Evolutionary conservation across 1,284 basidiomycete genomes (phyloP).

Genomic region (Sanghuangporus weigelae): DNA sequence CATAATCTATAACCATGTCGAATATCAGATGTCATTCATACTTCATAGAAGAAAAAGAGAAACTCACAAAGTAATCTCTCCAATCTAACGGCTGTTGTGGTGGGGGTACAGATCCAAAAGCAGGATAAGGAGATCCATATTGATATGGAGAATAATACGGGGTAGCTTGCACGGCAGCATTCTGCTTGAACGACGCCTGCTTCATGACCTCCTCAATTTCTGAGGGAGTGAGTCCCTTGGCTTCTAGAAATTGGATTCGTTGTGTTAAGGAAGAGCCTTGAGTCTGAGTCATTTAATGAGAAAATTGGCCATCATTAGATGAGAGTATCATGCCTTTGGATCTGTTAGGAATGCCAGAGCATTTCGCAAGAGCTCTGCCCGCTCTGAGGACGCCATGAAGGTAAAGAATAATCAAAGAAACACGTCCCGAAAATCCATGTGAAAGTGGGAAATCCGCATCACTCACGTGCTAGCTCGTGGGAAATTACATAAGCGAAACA

Average conservation of each 20-base stretch:
- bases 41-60: not conserved
- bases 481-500: slow-evolving; percentile 7
- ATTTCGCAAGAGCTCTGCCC: slow-evolving; percentile 72
- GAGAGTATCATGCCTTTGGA: slow-evolving; percentile 47
- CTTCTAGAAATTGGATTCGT: slow-evolving; percentile 89
- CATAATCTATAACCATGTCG: slow-evolving; percentile 66
- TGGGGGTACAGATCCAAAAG: slow-evolving; percentile 30
- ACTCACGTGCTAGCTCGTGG: slow-evolving; percentile 2
- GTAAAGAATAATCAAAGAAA: slow-evolving; percentile 3
- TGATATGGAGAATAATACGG: slow-evolving; percentile 23
- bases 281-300: slow-evolving; percentile 36
- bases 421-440: not conserved
- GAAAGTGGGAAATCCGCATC: not conserved
- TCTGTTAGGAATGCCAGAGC: slow-evolving; percentile 80
- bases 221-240: slow-evolving; percentile 79
- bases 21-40: slow-evolving; percentile 12
- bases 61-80: slow-evolving; percentile 89
- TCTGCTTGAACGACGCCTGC: slow-evolving; percentile 42
- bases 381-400: slow-evolving; percentile 46
- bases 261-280: slow-evolving; percentile 79
- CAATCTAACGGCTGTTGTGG: slow-evolving; percentile 71
- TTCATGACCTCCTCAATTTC: slow-evolving; percentile 89
- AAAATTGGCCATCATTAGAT: not conserved
- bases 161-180: slow-evolving; percentile 20
- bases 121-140: slow-evolving; percentile 35